A percentile compares a stretch with the other conserved stretches of the same genome.
These are phyloP conservation scores for Colletotrichum sojae DNA, from an alignment of 2,329 filamentous ascomycete genomes.

Conservation along the genomic window DNA sequence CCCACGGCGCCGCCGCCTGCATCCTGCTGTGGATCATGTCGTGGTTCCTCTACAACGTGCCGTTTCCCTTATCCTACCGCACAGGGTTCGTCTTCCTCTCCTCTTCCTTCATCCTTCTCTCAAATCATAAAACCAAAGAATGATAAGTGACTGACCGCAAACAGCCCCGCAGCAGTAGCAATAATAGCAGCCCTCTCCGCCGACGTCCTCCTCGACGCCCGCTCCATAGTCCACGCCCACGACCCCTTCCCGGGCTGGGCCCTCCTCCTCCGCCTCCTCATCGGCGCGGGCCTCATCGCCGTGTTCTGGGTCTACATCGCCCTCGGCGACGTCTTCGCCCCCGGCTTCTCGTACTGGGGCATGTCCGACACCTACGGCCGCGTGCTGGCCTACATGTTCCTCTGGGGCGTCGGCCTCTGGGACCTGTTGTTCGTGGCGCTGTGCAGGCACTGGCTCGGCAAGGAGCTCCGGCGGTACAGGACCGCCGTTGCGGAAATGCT, in stretches of 20 bases:
- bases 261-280: conserved; percentile 49
- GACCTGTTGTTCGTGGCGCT: conserved; percentile 29
- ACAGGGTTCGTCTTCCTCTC: conserved; percentile 35
- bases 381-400: conserved; percentile 52
- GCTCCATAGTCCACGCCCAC: conserved; percentile 50
- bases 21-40: conserved; percentile 51
- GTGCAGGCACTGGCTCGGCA: conserved; percentile 33
- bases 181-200: conserved; percentile 49
- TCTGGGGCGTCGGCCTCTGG: conserved; percentile 47
- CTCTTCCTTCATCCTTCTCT: not conserved
- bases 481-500: not conserved
- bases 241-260: conserved; percentile 50
- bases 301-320: conserved; percentile 54
- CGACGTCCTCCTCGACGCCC: conserved; percentile 54
- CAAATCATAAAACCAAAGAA: no score
- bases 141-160: no score
- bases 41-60: conserved; percentile 49
- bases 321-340: conserved; percentile 53
- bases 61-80: conserved; percentile 38
- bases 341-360: conserved; percentile 54
- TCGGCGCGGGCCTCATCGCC: conserved; percentile 52
- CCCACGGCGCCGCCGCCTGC: conserved; percentile 50
- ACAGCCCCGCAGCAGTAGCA: conserved; percentile 48
- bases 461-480: conserved; percentile 27
- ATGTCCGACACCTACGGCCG: conserved; percentile 48